Evolutionary conservation across 805 yeast genomes (phyloP), one percentile per base, ranked within the genome.

Genomic region (Candida parachauliodes): DNA sequence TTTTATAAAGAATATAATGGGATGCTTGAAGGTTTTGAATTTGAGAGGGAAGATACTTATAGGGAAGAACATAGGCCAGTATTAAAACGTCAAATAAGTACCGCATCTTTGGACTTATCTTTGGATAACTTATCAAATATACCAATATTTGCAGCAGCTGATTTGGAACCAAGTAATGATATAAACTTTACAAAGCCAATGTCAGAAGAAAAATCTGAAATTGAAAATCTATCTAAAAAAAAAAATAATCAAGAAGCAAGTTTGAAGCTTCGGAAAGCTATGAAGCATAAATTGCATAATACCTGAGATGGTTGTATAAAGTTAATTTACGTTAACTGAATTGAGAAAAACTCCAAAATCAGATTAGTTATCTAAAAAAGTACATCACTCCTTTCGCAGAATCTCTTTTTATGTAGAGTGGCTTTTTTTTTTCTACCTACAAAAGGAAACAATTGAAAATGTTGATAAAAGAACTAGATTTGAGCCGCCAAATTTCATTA

Each of bases 1-100:
- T 56, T 65, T 32, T 62, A 62, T 39, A 40, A 49, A n/a, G 49
- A 51, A 39, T 62, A 55, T 45, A 52, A 52, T 36, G 37, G 22
- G n/a, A 4, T 29, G 10, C 10, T 23, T 10, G 29, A 23, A 24
- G 29, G 7, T 23, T 14, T 11, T 5, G 41, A 38, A 8, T 14
- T 21, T 8, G 34, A 25, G 22, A n/a, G 11, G 5, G 36, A 27
- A 18, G 42, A 41, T 12, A 32, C 25, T 26, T 20, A 34, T 10
- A 25, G 28, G 21, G 26, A 28, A 11, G 17, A 18, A 10, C 7
- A 10, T n/a, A 25, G 21, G 7, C 34, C 36, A 14, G 15, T 2
- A 10, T 34, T 27, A 22, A 9, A 9, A 9, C 32, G 43, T 20
- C 26, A 32, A 32, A 14, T 28, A 12, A 36, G 41, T 24, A 14